phyloP scores from a whole-genome alignment of 768 basidiomycete species.

The Boletus tomentosulus region DNA sequence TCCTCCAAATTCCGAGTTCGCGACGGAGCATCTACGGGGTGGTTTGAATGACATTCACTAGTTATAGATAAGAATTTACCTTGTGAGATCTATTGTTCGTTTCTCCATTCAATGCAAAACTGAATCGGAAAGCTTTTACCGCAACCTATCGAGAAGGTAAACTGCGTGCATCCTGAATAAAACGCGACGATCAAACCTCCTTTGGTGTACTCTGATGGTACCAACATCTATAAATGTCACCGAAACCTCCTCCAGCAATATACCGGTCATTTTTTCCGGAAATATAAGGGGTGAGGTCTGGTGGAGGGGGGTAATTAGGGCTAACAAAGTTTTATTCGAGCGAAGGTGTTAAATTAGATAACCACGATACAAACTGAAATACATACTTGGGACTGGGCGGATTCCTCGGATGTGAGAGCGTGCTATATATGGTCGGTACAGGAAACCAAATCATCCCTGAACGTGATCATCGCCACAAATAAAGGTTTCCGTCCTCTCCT shows the following conservation, averaged over 20 bases:
- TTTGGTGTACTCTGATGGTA: neutral
- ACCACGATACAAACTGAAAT: no score
- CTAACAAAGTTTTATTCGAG: neutral
- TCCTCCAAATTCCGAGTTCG: constrained; percentile 29
- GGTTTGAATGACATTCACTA: no score
- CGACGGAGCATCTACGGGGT: constrained; percentile 7
- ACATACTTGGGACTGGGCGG: no score
- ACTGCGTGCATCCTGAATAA: neutral
- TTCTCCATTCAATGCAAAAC: neutral
- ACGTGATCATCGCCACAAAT: neutral
- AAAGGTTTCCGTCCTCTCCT: neutral
- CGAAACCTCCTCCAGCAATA: neutral
- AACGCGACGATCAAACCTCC: neutral
- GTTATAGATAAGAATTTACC: neutral
- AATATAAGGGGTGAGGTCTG: constrained; percentile 11
- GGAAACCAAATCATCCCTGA: no score
- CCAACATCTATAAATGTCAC: constrained; percentile 12
- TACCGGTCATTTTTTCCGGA: neutral
- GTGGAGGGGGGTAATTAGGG: neutral
- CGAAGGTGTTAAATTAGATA: no score
- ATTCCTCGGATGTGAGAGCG: no score
- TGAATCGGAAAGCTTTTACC: constrained; percentile 19
- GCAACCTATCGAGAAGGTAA: constrained; percentile 14
- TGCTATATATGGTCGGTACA: no score
- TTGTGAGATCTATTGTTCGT: neutral